Evolutionary conservation across 2,329 filamentous ascomycete species (phyloP), one percentile per base, ranked within the genome.

Genomic region (Fonsecaea erecta): DNA sequence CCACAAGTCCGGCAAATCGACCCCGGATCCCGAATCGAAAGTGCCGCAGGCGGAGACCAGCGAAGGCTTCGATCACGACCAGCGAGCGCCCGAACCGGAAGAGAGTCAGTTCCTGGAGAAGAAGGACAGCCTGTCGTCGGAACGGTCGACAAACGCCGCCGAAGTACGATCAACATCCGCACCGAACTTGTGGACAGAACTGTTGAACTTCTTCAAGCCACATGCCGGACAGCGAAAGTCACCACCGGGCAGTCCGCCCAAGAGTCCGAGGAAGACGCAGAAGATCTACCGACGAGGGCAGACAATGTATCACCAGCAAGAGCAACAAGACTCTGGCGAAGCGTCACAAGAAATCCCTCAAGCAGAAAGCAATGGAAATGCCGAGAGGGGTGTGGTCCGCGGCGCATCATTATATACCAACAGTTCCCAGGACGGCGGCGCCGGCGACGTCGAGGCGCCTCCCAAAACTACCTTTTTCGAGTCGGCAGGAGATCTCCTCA

Each of bases 401-500:
- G 84, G 84, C 7, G 81, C 84, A 65, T 84, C 84, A 3, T 70
- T 81, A 3, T 74, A 82, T 40, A 79, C 83, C 53, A 80, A 84
- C 46, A 59, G 43, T 48, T 68, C 70, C 7, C 48, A 32, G 14
- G 72, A 76, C 8, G 70, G 73, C 53, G 77, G 79, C 56, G 71
- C 73, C 55, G 77, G 79, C 52, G 75, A 75, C 37, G 76, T 90
- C 61, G 82, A 86, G 59, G 89, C 92, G 7, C 95, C 95, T 3
- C 95, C 95, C 0, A 90, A 87, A 72, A 98, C 95, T 0, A 96
- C 92, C 0, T 90, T 99, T 68, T 96, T 99, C 66, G 95, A 99
- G 79, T 93, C 94, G 3, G 95, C 95, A 0, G 92, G 93, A 11
- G 94, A 99, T 76, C 81, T 99, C 2, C 85, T 99, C 46, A 96